These are phyloP conservation scores for Primulina eburnea DNA, from an alignment of 257 asterid genomes.

Conservation along the genomic window DNA sequence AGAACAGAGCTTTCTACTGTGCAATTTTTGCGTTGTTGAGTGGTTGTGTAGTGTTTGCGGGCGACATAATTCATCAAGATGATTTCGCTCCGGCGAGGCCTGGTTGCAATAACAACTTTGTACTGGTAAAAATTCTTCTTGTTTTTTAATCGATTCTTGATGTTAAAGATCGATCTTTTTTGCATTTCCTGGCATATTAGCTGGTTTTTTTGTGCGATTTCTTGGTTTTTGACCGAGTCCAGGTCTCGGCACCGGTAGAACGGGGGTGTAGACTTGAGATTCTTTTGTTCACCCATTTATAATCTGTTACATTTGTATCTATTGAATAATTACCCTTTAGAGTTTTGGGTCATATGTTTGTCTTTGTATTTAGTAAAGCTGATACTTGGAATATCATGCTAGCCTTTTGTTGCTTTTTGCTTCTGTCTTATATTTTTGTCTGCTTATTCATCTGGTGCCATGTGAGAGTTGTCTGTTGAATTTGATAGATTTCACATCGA, in stretches of 20 bases:
- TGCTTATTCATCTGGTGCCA: not conserved
- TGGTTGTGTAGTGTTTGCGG: slow-evolving; percentile 53
- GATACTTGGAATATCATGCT: slow-evolving; percentile 11
- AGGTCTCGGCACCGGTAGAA: not conserved
- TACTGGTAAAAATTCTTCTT: slow-evolving; percentile 49
- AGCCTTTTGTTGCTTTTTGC: slow-evolving; percentile 14
- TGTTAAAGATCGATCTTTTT: slow-evolving; percentile 18
- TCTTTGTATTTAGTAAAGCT: slow-evolving; percentile 7
- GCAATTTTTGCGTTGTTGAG: slow-evolving; percentile 40
- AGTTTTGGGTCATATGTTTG: slow-evolving; percentile 17
- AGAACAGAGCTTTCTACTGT: slow-evolving; percentile 39
- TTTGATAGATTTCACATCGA: slow-evolving; percentile 5
- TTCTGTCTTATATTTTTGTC: not conserved
- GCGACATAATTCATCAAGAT: slow-evolving; percentile 89
- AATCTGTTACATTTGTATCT: not conserved
- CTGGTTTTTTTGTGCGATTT: not conserved
- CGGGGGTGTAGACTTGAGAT: not conserved
- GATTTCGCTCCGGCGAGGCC: slow-evolving; percentile 75
- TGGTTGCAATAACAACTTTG: slow-evolving; percentile 85
- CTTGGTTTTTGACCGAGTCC: not conserved
- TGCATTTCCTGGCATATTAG: not conserved
- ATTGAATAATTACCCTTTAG: slow-evolving; percentile 6
- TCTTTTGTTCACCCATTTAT: not conserved
- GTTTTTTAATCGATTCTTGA: slow-evolving; percentile 11
- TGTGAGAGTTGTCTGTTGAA: slow-evolving; percentile 6